These are phyloP conservation scores for Vanderwaltozyma tropicalis DNA, from an alignment of 805 yeast genomes.

Conservation along the genomic window DNA sequence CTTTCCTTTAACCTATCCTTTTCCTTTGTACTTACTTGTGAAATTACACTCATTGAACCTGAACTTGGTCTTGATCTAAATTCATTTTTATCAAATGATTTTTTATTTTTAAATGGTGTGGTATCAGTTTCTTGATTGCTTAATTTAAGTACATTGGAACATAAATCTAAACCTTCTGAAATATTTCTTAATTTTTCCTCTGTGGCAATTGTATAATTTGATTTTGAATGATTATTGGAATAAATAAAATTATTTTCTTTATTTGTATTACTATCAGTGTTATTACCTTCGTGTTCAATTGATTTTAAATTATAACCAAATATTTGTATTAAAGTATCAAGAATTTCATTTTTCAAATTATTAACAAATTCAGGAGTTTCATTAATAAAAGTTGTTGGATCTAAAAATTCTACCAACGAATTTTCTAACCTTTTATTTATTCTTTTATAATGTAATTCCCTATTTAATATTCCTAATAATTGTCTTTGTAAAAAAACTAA, in stretches of 20 bases:
- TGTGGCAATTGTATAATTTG: background rate
- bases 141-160: background rate
- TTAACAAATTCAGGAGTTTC: background rate
- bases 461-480: constrained; percentile 16
- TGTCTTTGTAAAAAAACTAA: constrained; percentile 14
- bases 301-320: background rate
- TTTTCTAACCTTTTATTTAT: constrained; percentile 1
- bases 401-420: background rate
- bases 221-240: background rate
- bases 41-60: background rate
- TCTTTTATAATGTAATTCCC: constrained; percentile 12
- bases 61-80: background rate
- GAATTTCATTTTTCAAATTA: background rate
- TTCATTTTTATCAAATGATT: background rate
- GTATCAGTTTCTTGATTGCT: background rate
- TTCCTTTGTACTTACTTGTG: background rate
- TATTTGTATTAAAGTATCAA: background rate
- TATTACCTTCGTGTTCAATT: background rate
- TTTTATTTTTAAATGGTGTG: background rate
- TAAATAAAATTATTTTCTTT: background rate
- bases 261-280: background rate
- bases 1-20: background rate
- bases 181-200: background rate
- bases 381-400: background rate
- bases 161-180: background rate